These are phyloP conservation scores for Cutaneotrichosporon spelunceum DNA, from an alignment of 1,284 basidiomycete species.

Conservation along the genomic window DNA sequence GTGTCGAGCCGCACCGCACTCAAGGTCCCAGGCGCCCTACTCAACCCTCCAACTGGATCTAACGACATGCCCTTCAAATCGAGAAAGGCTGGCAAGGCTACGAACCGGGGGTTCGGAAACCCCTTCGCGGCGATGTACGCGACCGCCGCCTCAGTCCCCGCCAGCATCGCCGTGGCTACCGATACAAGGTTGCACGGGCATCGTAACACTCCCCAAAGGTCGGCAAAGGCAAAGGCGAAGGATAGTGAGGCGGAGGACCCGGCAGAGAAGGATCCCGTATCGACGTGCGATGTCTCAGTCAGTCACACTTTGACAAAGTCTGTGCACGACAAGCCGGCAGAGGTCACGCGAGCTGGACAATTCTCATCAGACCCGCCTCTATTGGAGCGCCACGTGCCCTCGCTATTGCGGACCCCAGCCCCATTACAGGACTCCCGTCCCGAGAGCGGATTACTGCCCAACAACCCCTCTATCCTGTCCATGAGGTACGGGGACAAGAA, in stretches of 20 bases:
- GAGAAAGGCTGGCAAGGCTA: not conserved
- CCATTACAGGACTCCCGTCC: not conserved
- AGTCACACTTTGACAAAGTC: not conserved
- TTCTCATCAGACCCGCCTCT: not conserved
- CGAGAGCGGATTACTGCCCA: not conserved
- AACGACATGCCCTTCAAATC: not conserved
- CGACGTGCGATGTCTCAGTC: not conserved
- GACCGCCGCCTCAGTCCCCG: not conserved
- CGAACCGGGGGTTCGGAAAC: not conserved
- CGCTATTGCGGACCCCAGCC: not conserved
- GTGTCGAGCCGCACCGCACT: not conserved
- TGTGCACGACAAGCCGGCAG: not conserved
- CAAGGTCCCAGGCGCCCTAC: constrained; percentile 3
- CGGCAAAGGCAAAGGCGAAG: not conserved
- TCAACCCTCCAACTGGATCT: not conserved
- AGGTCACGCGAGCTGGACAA: not conserved
- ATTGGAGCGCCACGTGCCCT: not conserved
- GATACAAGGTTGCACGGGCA: not conserved
- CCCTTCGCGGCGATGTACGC: not conserved
- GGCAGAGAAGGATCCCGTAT: not conserved
- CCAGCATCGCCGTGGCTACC: not conserved
- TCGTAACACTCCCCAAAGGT: not conserved
- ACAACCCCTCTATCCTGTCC: not conserved
- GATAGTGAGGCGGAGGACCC: not conserved
- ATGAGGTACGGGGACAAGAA: not conserved